A percentile compares a stretch with the other conserved stretches of the same genome.
Conservation (phyloP, 768 basidiomycete species). For the Serendipita indica region DNA sequence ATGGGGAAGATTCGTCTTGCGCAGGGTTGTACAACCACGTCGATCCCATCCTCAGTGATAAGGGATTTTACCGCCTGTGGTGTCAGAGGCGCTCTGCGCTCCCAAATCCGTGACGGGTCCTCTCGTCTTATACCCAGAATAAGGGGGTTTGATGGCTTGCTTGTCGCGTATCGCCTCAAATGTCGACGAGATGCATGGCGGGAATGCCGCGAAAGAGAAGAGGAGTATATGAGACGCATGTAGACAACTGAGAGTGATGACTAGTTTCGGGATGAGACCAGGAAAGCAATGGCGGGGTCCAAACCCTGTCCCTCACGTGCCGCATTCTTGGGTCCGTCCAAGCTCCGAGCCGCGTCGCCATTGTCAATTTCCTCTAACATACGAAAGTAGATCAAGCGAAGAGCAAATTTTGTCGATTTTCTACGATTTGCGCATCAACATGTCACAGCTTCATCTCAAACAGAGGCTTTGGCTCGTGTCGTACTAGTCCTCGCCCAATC, state of each 20-base stretch:
- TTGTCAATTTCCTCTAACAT: no score
- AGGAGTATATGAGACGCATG: background rate
- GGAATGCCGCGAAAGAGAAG: background rate
- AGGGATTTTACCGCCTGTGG: conserved; percentile 56
- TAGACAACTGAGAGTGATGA: background rate
- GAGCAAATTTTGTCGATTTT: no score
- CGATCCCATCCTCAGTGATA: conserved; percentile 37
- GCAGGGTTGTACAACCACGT: conserved; percentile 65
- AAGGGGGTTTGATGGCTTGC: background rate
- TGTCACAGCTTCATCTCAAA: no score
- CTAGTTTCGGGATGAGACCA: background rate
- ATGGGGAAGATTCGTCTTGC: conserved; percentile 56
- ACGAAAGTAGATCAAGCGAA: no score
- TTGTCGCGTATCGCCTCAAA: no score
- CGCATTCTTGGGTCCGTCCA: background rate
- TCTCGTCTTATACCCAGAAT: conserved; percentile 54
- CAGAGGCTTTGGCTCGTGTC: no score
- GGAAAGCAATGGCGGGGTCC: background rate
- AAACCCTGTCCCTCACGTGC: background rate
- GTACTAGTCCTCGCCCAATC: no score
- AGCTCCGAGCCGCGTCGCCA: background rate
- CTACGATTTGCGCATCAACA: no score
- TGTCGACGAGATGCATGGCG: no score
- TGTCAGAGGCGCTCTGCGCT: conserved; percentile 69
- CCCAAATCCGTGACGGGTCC: conserved; percentile 71